phyloP scores from a whole-genome alignment of 129 eudicot genomes.

The Flaveria brownii region DNA sequence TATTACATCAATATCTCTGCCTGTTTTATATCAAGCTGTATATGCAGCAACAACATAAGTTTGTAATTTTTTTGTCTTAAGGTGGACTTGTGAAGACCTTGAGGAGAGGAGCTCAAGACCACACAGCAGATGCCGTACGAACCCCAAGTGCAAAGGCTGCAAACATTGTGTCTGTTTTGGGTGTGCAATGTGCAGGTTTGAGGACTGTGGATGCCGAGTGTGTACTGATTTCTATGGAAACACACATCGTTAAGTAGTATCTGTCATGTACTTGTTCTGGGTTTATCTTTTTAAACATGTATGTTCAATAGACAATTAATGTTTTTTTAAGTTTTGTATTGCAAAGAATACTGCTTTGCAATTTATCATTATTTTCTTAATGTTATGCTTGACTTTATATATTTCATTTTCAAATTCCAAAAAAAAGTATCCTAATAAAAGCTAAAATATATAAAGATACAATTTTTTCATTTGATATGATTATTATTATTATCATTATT shows the following conservation, averaged over 20 bases:
- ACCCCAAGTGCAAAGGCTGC: neutral
- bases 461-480: no score
- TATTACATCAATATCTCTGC: no score
- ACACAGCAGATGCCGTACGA: conserved; percentile 20
- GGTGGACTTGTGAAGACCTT: conserved; percentile 20
- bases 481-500: no score
- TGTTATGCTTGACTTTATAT: no score
- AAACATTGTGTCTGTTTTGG: conserved; percentile 21
- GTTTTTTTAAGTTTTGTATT: neutral
- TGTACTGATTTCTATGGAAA: conserved; percentile 17
- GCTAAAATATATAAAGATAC: no score
- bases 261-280: neutral
- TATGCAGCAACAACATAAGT: no score
- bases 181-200: conserved; percentile 20
- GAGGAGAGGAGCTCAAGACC: conserved; percentile 24
- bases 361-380: no score
- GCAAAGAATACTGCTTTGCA: neutral
- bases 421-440: no score
- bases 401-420: no score
- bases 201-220: conserved; percentile 21
- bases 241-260: neutral
- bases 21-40: no score
- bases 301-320: neutral
- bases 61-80: neutral
- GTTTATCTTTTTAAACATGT: no score